Evolutionary conservation across 345 rosid genomes (phyloP), one percentile per base, ranked within the genome.

Genomic region (Kernera saxatilis): DNA sequence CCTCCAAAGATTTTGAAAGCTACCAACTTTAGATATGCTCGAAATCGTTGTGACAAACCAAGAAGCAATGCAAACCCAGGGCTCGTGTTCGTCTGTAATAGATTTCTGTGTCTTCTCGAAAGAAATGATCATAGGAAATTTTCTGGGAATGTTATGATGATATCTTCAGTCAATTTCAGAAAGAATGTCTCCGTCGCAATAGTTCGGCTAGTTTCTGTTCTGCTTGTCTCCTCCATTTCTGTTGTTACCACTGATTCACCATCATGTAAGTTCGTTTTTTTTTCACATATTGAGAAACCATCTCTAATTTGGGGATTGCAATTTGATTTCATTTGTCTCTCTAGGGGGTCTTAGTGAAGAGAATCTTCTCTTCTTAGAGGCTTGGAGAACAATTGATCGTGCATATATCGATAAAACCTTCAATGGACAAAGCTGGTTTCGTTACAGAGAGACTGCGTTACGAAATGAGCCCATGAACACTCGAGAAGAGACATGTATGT

Each of bases 351-450:
- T 91, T 30, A 86, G 70, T 39, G 94, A 93, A 65, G 96, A 89
- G 77, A 93, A 89, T 80, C 87, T 89, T 57, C 85, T 93, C 46
- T 93, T 93, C 77, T 58, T 93, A 18, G 98, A 93, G 75, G 98
- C 98, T 60, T 93, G 98, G 97, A 88, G 98, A 65, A 87, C 94
- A 10, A 89, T 93, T 75, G 98, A 91, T 72, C 96, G 95, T 32
- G 96, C 98, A 0, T 93, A 86, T 69, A 72, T 91, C 13, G 98
- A 93, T 73, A 93, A 93, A 72, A 85, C 84, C 45, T 93, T 93
- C 70, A 93, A 93, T 69, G 98, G 96, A 6, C 98, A 93, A 75
- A 89, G 94, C 78, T 91, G 98, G 98, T 93, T 93, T 81, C 91
- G 91, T 50, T 93, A 93, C 50, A 85, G 98, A 84, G 97, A 93